Conservation (phyloP, 2,329 filamentous ascomycete genomes). For the Scedosporium dehoogii region DNA sequence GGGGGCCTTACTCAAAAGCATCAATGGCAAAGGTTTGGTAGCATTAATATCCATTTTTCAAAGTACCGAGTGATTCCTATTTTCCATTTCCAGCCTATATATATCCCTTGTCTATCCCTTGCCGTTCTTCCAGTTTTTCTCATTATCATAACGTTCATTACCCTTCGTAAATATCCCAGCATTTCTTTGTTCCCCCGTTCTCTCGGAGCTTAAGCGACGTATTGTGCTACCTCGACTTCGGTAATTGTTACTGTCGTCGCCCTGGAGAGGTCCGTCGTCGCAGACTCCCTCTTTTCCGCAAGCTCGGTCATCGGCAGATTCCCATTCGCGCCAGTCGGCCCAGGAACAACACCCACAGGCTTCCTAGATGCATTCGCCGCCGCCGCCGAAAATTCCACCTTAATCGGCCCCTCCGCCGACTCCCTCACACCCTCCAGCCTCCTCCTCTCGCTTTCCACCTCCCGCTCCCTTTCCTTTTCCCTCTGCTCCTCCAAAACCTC, state of each 20-base stretch:
- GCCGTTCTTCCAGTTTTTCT: no score
- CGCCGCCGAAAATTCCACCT: neutral
- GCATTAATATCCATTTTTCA: no score
- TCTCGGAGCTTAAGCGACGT: neutral
- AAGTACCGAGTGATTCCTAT: no score
- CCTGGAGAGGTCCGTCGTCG: neutral
- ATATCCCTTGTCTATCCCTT: no score
- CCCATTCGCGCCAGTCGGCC: no score
- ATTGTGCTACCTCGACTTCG: neutral
- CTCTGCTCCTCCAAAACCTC: conserved; percentile 38
- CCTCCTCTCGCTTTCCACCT: neutral
- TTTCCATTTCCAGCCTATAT: no score
- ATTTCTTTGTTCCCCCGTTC: no score
- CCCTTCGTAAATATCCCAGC: neutral
- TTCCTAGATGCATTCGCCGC: neutral
- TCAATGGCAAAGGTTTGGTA: no score
- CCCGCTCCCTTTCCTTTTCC: neutral
- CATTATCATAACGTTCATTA: neutral
- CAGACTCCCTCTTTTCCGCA: neutral
- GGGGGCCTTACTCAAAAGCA: no score
- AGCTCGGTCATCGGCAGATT: no score
- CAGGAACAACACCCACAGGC: neutral
- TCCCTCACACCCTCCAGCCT: neutral
- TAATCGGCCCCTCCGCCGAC: neutral
- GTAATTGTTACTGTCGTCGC: neutral